Percentiles rank a stretch among this genome's conserved stretches.
Conservation (phyloP, 805 yeast species). For the Wickerhamiella brachini region DNA sequence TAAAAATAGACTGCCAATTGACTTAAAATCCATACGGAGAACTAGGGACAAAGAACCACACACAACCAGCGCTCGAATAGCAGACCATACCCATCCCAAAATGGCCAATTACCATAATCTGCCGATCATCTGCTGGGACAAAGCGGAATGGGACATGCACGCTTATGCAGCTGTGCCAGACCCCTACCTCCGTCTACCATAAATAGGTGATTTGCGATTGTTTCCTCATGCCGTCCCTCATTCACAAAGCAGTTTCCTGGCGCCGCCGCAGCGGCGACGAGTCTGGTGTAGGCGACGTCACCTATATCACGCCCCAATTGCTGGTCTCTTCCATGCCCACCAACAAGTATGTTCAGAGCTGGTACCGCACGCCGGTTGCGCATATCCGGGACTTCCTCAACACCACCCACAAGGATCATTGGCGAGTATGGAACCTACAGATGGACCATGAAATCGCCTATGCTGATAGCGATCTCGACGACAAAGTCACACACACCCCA, state of each 20-base stretch:
- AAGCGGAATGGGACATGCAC: neutral
- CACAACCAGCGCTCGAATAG: too few relatives aligned
- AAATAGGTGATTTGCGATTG: neutral
- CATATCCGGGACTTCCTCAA: slow-evolving; percentile 39
- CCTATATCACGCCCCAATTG: slow-evolving; percentile 49
- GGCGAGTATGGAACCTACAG: slow-evolving; percentile 67
- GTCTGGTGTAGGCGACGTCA: slow-evolving; percentile 37
- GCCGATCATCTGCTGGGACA: neutral
- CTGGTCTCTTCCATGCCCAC: slow-evolving; percentile 73
- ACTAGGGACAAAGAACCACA: too few relatives aligned
- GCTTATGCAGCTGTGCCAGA: neutral
- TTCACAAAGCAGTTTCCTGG: neutral
- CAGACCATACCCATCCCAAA: too few relatives aligned
- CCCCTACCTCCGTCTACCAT: neutral
- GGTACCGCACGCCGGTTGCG: slow-evolving; percentile 39
- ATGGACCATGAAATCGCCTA: slow-evolving; percentile 36
- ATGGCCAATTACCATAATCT: neutral
- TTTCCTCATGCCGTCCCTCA: neutral
- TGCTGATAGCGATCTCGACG: slow-evolving; percentile 26
- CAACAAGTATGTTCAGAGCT: slow-evolving; percentile 27
- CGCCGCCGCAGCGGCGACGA: neutral
- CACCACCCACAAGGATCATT: slow-evolving; percentile 34
- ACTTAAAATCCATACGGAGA: too few relatives aligned
- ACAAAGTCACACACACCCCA: slow-evolving; percentile 33
- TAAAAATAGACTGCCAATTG: too few relatives aligned